These are phyloP conservation scores for Rhynchosporium graminicola DNA, from an alignment of 2,329 filamentous ascomycete species.

Conservation along the genomic window DNA sequence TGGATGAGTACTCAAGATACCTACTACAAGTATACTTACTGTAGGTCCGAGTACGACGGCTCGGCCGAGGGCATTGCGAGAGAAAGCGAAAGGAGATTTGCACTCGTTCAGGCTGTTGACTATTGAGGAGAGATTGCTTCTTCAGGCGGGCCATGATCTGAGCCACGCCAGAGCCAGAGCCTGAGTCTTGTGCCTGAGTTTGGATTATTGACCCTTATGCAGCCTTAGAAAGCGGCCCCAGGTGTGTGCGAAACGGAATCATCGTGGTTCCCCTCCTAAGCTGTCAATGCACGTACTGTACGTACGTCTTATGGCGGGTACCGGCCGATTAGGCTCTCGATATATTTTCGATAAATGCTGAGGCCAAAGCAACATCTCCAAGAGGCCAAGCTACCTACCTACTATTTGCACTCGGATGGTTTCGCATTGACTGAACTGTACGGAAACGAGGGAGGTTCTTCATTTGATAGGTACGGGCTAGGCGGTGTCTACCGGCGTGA, in stretches of 20 bases:
- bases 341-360: not conserved
- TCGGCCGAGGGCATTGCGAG: not conserved
- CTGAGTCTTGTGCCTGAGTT: not conserved
- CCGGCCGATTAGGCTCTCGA: slow-evolving; percentile 1
- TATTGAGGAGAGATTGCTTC: not conserved
- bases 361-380: slow-evolving; percentile 16
- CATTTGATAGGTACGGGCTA: slow-evolving; percentile 8
- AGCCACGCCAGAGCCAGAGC: not conserved
- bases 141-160: not conserved
- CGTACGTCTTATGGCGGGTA: not conserved
- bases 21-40: too few species aligned
- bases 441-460: slow-evolving; percentile 11
- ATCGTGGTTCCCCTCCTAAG: not conserved
- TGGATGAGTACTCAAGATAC: not conserved
- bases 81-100: slow-evolving; percentile 6
- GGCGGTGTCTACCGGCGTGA: too few species aligned
- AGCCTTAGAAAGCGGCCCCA: slow-evolving; percentile 7
- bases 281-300: slow-evolving; percentile 18
- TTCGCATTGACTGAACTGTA: slow-evolving; percentile 33
- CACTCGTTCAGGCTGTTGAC: slow-evolving; percentile 7
- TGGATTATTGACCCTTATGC: not conserved
- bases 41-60: not conserved
- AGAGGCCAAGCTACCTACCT: not conserved
- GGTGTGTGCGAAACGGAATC: slow-evolving; percentile 7
- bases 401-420: slow-evolving; percentile 16